Evolutionary conservation across 176 grass and related monocot species (phyloP).

Genomic region (Secale cereale): DNA sequence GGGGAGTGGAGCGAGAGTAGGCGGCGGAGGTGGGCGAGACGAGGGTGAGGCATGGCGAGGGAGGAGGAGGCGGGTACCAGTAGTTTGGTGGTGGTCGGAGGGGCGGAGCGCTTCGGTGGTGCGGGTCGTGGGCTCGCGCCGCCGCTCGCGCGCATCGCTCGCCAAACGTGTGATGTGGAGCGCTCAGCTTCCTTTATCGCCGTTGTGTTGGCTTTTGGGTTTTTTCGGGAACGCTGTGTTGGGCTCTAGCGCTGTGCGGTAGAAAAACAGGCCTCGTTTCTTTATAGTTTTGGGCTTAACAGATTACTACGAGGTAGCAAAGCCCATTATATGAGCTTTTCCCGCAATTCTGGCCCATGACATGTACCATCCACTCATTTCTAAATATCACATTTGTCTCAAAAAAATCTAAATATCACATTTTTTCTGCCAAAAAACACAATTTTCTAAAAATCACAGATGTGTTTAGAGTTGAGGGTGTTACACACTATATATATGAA

Average conservation of each 20-base stretch:
- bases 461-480: too few species aligned
- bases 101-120: background rate
- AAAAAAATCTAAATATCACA: too few species aligned
- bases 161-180: conserved; percentile 12
- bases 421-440: too few species aligned
- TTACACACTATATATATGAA: too few species aligned
- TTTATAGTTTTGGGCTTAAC: background rate
- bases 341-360: background rate
- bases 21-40: conserved; percentile 31
- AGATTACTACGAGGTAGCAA: background rate
- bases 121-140: conserved; percentile 24
- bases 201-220: background rate
- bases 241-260: background rate
- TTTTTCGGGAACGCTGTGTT: background rate
- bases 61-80: background rate
- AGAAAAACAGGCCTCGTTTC: background rate
- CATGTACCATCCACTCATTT: too few species aligned
- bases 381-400: too few species aligned
- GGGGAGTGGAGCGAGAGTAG: conserved; percentile 17
- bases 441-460: too few species aligned
- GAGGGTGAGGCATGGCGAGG: conserved; percentile 33
- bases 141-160: conserved; percentile 46
- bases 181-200: conserved; percentile 15
- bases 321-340: background rate
- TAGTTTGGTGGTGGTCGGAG: conserved; percentile 8